Conservation (phyloP, 352 stramenopile genomes). For the Globisporangium spiculum region DNA sequence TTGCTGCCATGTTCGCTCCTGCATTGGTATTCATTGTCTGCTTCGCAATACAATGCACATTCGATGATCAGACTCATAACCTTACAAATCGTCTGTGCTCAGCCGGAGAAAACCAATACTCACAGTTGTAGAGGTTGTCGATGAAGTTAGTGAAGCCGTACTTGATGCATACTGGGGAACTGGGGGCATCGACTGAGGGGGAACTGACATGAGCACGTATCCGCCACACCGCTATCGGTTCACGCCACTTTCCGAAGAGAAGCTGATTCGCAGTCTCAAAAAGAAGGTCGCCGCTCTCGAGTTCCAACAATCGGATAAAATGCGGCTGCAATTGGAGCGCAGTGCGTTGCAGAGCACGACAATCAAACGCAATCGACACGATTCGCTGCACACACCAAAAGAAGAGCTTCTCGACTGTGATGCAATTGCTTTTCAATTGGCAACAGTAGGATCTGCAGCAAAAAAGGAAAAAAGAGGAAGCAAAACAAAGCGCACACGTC, state of each 20-base stretch:
- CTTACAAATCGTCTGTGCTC: neutral
- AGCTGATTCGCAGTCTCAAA: constrained; percentile 9
- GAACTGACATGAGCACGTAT: constrained; percentile 48
- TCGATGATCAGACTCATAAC: constrained; percentile 1
- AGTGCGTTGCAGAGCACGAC: neutral
- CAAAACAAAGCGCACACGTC: constrained; percentile 1
- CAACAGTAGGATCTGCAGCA: constrained; percentile 7
- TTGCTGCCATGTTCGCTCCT: constrained; percentile 2
- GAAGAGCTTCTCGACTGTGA: neutral
- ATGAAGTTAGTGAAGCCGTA: constrained; percentile 36
- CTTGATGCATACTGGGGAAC: constrained; percentile 69
- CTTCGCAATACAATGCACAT: neutral
- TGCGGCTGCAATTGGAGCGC: neutral
- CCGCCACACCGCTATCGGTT: constrained; percentile 11
- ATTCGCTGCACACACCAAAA: constrained; percentile 2
- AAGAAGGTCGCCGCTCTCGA: constrained; percentile 2
- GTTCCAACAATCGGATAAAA: constrained; percentile 2
- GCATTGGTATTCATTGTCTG: constrained; percentile 19
- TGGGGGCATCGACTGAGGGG: constrained; percentile 68
- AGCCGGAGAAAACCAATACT: neutral
- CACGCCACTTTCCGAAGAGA: constrained; percentile 1
- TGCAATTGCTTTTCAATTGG: neutral
- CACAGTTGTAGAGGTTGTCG: constrained; percentile 23
- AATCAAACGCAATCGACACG: neutral
- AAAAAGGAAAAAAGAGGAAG: neutral